Evolutionary conservation across 306 rosid species (phyloP), one percentile per base, ranked within the genome.

Genomic region (Lupinus albus): DNA sequence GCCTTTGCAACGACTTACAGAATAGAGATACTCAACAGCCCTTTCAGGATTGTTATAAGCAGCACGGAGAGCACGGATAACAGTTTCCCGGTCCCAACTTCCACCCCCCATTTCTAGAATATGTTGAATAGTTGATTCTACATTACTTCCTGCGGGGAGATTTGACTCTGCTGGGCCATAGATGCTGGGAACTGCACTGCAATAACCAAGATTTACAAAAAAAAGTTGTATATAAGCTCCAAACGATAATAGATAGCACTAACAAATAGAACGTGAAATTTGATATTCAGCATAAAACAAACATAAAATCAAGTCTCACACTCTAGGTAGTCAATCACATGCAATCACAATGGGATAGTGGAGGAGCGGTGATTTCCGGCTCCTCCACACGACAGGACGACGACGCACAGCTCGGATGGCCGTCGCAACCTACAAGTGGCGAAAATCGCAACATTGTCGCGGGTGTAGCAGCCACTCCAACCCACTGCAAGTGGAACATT

Each of bases 81-180:
- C 92, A 46, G 90, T 85, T 57, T 85, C 97, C 64, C 87, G 82
- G n/a, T 90, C 92, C 97, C 97, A 90, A 61, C 78, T 81, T 45
- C 97, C 97, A 60, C 90, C 97, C 30, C 97, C 97, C 86, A 90
- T 87, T 33, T 84, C 92, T 48, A 90, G 80, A 52, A 90, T 85
- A 61, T 85, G 92, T 58, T 90, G 86, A 73, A 85, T 46, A 2
- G 87, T 78, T 57, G 78, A 56, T 79, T 87, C 97, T 68, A 87
- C 82, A 71, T 61, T 81, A 53, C 68, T 79, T 64, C 95, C 97
- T 12, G 90, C 84, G 18, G 81, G 79, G 74, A 84, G 77, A 75
- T 87, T 82, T 71, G 97, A 87, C 0, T 84, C 90, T 64, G 89
- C 88, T 73, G 79, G 85, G 61, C 84, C 87, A 53, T 85, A 82